Evolutionary conservation across 2,329 filamentous ascomycete species (phyloP).

Genomic region (Pseudopithomyces chartarum): DNA sequence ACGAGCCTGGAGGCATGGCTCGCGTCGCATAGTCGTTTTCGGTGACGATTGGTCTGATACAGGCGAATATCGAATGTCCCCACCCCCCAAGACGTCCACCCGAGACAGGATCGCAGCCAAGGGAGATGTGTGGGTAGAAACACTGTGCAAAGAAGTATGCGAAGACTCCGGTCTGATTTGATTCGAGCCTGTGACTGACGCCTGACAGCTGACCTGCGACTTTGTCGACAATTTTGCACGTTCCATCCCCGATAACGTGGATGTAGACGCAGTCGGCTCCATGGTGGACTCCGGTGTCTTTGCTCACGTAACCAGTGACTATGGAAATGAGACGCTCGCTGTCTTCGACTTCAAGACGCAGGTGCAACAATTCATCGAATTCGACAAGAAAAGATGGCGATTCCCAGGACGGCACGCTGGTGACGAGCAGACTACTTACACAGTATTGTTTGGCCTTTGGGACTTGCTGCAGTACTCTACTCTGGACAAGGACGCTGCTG

Average conservation of each 20-base stretch:
- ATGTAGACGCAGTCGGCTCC: conserved; percentile 27
- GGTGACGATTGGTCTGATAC: conserved; percentile 48
- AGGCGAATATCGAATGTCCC: conserved; percentile 39
- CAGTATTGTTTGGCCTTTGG: conserved; percentile 45
- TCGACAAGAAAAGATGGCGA: conserved; percentile 29
- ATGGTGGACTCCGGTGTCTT: conserved; percentile 39
- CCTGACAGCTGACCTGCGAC: conserved; percentile 40
- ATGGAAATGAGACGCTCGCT: conserved; percentile 19
- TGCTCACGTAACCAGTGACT: conserved; percentile 30
- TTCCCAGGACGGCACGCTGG: conserved; percentile 24
- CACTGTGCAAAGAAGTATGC: conserved; percentile 42
- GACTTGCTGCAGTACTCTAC: conserved; percentile 41
- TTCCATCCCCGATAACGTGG: conserved; percentile 29
- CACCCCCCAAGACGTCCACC: conserved; percentile 27
- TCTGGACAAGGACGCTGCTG: conserved; percentile 31
- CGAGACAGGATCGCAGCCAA: conserved; percentile 33
- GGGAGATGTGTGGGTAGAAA: conserved; percentile 43
- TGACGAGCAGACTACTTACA: conserved; percentile 41
- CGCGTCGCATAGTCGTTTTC: conserved; percentile 44
- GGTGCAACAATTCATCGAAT: conserved; percentile 42
- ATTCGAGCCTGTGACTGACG: conserved; percentile 28
- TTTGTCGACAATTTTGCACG: conserved; percentile 45
- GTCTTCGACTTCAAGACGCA: conserved; percentile 45
- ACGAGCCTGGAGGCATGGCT: conserved; percentile 32
- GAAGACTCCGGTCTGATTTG: conserved; percentile 1